Evolutionary conservation across 2,329 filamentous ascomycete genomes (phyloP).

Genomic region (Tolypocladium capitatum): DNA sequence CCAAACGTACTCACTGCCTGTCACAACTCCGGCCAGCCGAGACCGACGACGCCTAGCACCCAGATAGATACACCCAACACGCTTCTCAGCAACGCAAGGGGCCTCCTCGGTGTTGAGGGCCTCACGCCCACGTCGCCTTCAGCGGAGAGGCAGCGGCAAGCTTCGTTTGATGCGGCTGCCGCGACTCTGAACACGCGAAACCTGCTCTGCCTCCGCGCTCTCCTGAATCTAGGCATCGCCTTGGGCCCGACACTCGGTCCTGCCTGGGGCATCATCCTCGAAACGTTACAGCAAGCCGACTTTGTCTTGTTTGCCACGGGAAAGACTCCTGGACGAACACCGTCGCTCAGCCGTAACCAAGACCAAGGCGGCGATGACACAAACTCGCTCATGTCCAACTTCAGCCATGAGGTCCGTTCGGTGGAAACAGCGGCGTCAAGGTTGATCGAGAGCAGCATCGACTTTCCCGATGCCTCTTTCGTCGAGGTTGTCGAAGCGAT

Average conservation of each 20-base stretch:
- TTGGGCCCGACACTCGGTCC: conserved; percentile 73
- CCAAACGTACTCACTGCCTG: conserved; percentile 58
- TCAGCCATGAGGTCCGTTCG: conserved; percentile 70
- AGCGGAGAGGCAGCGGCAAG: conserved; percentile 45
- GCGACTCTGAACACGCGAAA: conserved; percentile 72
- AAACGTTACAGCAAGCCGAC: conserved; percentile 86
- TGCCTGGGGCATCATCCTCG: conserved; percentile 84
- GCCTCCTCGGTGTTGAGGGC: conserved; percentile 60
- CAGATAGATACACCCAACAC: conserved; percentile 35
- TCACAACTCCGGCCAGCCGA: conserved; percentile 33
- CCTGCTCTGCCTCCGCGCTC: conserved; percentile 73
- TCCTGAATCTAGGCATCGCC: conserved; percentile 92
- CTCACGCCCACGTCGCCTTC: conserved; percentile 44
- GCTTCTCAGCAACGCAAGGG: conserved; percentile 59
- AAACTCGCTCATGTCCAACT: conserved; percentile 44
- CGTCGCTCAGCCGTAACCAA: conserved; percentile 30
- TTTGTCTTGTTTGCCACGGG: conserved; percentile 61
- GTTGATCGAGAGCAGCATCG: conserved; percentile 80
- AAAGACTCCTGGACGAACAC: conserved; percentile 38
- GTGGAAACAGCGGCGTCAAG: conserved; percentile 79
- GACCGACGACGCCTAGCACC: conserved; percentile 29
- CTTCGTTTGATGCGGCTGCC: conserved; percentile 39
- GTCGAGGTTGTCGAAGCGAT: conserved; percentile 63
- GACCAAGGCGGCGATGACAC: conserved; percentile 40
- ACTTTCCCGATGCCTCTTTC: conserved; percentile 78